A percentile compares a stretch with the other conserved stretches of the same genome.
These are phyloP conservation scores for Paratinospora sagittata DNA, from an alignment of 164 flowering plant species.

Conservation along the genomic window DNA sequence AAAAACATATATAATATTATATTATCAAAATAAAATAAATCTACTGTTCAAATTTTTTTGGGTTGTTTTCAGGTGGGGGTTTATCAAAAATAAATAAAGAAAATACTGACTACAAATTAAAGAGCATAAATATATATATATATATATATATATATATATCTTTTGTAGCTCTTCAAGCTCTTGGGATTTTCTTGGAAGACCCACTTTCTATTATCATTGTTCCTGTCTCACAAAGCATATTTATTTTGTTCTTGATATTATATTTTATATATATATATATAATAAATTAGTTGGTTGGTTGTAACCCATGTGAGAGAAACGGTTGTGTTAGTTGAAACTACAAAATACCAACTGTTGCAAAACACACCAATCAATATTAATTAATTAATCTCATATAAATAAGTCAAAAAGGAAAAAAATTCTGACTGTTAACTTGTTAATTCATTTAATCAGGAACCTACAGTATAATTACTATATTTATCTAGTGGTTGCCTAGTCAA, in stretches of 20 bases:
- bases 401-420: background rate
- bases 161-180: background rate
- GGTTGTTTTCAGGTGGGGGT: no score
- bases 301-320: background rate
- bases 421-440: background rate
- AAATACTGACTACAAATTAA: no score
- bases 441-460: background rate
- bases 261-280: background rate
- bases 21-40: no score
- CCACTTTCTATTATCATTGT: conserved; percentile 5
- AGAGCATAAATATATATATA: no score
- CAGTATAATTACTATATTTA: background rate
- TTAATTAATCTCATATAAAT: background rate
- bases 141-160: no score
- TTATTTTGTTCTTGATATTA: background rate
- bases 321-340: conserved; percentile 1
- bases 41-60: no score
- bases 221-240: background rate
- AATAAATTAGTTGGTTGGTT: background rate
- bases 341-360: conserved; percentile 1
- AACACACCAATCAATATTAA: background rate
- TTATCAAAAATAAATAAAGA: no score
- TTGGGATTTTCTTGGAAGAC: conserved; percentile 3
- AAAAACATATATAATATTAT: no score
- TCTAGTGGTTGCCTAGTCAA: conserved; percentile 9